Conservation (phyloP, 257 asterid species). For the Nicotiana attenuata region DNA sequence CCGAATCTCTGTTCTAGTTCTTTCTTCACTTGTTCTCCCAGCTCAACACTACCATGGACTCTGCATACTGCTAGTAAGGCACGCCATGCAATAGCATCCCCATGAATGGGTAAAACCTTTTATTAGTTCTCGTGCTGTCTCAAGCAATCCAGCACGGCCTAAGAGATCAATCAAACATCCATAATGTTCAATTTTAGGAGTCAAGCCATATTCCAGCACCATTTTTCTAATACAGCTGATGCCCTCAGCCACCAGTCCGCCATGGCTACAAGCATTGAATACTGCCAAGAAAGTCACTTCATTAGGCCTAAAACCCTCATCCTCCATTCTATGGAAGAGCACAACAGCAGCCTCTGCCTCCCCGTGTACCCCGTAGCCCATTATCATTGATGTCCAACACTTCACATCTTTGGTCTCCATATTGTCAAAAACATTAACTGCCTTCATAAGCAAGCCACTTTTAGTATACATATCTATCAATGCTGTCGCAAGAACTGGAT, state of each 20-base stretch:
- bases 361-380: conserved; percentile 45
- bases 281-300: conserved; percentile 63
- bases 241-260: conserved; percentile 53
- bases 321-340: conserved; percentile 45
- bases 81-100: conserved; percentile 60
- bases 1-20: conserved; percentile 32
- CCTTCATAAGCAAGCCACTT: conserved; percentile 49
- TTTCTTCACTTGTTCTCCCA: conserved; percentile 42
- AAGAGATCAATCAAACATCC: conserved; percentile 58
- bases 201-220: conserved; percentile 39
- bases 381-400: conserved; percentile 61
- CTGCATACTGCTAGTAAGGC: conserved; percentile 59
- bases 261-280: conserved; percentile 59
- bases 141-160: conserved; percentile 58
- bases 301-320: conserved; percentile 45
- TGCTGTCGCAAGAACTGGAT: conserved; percentile 50
- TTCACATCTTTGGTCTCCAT: conserved; percentile 47
- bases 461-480: conserved; percentile 54
- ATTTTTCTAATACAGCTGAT: conserved; percentile 37
- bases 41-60: conserved; percentile 42
- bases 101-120: conserved; percentile 37
- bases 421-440: conserved; percentile 30
- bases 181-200: conserved; percentile 53
- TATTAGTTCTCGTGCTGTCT: conserved; percentile 46
- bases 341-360: conserved; percentile 34